A percentile compares a stretch with the other conserved stretches of the same genome.
Conservation (phyloP, 169 alveolate genomes). For the Babesia bovis region DNA sequence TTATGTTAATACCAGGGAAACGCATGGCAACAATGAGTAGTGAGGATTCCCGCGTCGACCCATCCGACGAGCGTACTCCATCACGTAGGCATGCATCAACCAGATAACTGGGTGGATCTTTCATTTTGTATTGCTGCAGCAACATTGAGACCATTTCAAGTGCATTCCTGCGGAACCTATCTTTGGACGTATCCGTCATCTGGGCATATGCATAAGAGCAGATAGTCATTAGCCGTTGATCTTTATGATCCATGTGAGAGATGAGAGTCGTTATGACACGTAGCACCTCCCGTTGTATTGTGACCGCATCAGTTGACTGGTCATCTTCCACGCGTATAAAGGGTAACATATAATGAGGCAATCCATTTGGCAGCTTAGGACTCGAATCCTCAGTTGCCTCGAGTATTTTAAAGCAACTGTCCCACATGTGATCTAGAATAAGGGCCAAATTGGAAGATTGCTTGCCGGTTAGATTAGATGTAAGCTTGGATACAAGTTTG, state of each 20-base stretch:
- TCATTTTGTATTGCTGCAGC: conserved; percentile 27
- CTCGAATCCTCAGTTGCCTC: background rate
- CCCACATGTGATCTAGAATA: conserved; percentile 13
- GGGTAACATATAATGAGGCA: conserved; percentile 5
- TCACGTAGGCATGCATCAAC: conserved; percentile 28
- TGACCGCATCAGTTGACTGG: conserved; percentile 35
- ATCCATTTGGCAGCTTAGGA: background rate
- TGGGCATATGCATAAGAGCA: conserved; percentile 30
- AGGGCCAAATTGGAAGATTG: background rate
- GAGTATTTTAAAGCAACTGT: background rate
- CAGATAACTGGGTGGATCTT: background rate
- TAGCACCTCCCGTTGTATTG: conserved; percentile 47
- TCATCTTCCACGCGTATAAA: background rate
- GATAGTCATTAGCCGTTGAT: background rate
- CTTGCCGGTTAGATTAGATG: conserved; percentile 4
- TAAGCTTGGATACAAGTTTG: background rate
- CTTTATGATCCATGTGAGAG: conserved; percentile 21
- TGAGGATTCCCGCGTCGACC: conserved; percentile 22
- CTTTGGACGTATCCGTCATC: conserved; percentile 14
- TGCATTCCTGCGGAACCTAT: conserved; percentile 22
- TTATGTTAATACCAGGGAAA: conserved; percentile 23
- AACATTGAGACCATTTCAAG: conserved; percentile 24
- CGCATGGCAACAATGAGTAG: conserved; percentile 6
- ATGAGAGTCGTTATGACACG: conserved; percentile 8
- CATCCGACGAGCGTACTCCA: conserved; percentile 39